Evolutionary conservation across 371 early-diverging fungal genomes (phyloP).

Genomic region (Thermomucor indicae-seudaticae): DNA sequence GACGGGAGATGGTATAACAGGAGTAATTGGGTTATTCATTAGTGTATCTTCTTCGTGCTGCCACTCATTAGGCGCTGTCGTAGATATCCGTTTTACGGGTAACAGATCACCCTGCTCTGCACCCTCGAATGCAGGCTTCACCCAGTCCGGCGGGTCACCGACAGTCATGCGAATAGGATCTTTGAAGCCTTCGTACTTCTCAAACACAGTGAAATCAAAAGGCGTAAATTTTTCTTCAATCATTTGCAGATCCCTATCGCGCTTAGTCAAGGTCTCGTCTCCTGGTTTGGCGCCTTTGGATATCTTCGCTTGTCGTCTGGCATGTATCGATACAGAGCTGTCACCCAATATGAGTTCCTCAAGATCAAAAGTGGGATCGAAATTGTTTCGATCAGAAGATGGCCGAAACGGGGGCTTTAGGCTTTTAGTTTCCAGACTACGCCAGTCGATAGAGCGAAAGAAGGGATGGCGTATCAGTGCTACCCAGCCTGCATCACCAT

Average conservation of each 20-base stretch:
- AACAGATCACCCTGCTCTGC: slow-evolving; percentile 44
- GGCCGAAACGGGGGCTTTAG: slow-evolving; percentile 58
- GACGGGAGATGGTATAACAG: not conserved
- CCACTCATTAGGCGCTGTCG: slow-evolving; percentile 6
- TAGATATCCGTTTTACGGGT: slow-evolving; percentile 40
- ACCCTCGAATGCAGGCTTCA: slow-evolving; percentile 57
- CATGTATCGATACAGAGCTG: slow-evolving; percentile 50
- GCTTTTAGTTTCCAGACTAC: slow-evolving; percentile 34
- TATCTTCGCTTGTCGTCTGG: slow-evolving; percentile 7
- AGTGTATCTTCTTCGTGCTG: slow-evolving; percentile 8
- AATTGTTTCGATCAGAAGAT: slow-evolving; percentile 69
- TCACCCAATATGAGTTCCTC: slow-evolving; percentile 91
- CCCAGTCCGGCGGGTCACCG: slow-evolving; percentile 70
- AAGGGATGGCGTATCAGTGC: slow-evolving; percentile 49
- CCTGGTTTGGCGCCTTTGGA: not conserved
- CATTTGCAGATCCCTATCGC: slow-evolving; percentile 36
- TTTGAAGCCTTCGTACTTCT: slow-evolving; percentile 60
- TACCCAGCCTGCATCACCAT: slow-evolving; percentile 41
- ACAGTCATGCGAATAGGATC: slow-evolving; percentile 64
- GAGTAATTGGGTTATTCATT: not conserved
- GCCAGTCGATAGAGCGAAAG: slow-evolving; percentile 49
- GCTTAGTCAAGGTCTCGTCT: slow-evolving; percentile 11
- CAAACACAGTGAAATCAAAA: slow-evolving; percentile 65
- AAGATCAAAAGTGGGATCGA: slow-evolving; percentile 92
- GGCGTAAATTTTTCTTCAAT: slow-evolving; percentile 60